Percentiles rank a stretch among this genome's conserved stretches.
Evolutionary conservation across 495 filamentous ascomycete species (phyloP).

Genomic region (Talaromyces wortmannii): DNA sequence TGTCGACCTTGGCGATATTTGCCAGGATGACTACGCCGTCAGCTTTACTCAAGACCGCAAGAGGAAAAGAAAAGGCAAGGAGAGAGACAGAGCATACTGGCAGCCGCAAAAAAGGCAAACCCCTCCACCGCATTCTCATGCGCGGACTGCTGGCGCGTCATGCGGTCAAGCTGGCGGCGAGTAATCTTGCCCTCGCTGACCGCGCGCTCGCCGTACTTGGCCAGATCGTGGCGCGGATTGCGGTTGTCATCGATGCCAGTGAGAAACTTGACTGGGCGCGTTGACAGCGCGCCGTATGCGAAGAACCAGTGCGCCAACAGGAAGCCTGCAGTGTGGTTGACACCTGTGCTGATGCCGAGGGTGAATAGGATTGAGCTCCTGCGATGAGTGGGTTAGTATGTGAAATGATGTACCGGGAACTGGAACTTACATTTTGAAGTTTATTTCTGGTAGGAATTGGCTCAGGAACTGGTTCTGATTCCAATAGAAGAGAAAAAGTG

Average conservation of each 20-base stretch:
- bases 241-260: constrained; percentile 43
- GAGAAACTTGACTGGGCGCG: constrained; percentile 32
- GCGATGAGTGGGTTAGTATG: too few species aligned
- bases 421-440: too few species aligned
- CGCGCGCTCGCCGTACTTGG: constrained; percentile 35
- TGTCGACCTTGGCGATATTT: constrained; percentile 26
- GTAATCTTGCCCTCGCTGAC: constrained; percentile 43
- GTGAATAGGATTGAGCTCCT: constrained; percentile 11
- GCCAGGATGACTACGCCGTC: constrained; percentile 17
- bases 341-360: constrained; percentile 17
- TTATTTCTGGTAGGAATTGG: too few species aligned
- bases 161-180: constrained; percentile 29
- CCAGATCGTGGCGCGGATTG: constrained; percentile 36
- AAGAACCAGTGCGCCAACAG: constrained; percentile 39
- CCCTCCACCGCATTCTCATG: constrained; percentile 43
- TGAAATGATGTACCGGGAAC: too few species aligned
- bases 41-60: background rate
- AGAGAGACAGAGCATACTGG: constrained; percentile 17
- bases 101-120: constrained; percentile 37
- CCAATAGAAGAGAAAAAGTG: too few species aligned
- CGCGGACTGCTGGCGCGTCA: constrained; percentile 40
- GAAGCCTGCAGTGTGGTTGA: constrained; percentile 31
- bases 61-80: background rate
- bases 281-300: constrained; percentile 36
- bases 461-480: too few species aligned